Conservation (phyloP, 768 basidiomycete genomes). For the Trametopsis cervina region DNA sequence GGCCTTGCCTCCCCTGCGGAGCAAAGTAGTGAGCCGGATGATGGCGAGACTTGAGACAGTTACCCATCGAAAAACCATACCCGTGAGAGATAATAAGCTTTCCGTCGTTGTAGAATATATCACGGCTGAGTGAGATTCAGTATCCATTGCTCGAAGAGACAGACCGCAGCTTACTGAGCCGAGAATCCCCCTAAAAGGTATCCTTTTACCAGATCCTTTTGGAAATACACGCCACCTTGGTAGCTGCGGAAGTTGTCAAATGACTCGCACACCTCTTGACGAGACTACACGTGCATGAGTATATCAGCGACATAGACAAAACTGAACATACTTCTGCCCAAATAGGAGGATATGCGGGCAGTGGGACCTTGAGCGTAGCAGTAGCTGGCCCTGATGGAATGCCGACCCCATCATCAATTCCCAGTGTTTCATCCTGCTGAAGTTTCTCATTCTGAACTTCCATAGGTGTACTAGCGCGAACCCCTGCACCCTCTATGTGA, state of each 20-base stretch:
- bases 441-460: not conserved
- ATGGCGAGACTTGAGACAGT: slow-evolving; percentile 1
- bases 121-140: slow-evolving; percentile 43
- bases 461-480: no score
- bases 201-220: slow-evolving; percentile 55
- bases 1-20: slow-evolving; percentile 57
- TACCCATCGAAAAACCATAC: no score
- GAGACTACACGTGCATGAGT: slow-evolving; percentile 41
- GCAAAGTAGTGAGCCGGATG: not conserved
- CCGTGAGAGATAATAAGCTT: slow-evolving; percentile 79
- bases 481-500: no score
- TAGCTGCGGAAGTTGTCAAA: slow-evolving; percentile 71
- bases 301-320: not conserved
- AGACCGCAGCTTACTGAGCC: slow-evolving; percentile 40
- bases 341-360: slow-evolving; percentile 27
- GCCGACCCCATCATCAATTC: no score
- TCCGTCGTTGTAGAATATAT: slow-evolving; percentile 57
- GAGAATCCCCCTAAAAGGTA: slow-evolving; percentile 72
- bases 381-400: no score
- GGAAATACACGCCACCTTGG: slow-evolving; percentile 73
- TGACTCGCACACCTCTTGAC: slow-evolving; percentile 81
- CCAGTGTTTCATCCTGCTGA: no score
- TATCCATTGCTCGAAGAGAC: not conserved
- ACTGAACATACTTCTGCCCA: slow-evolving; percentile 37
- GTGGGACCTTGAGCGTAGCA: slow-evolving; percentile 9